Percentiles rank a stretch among this genome's conserved stretches.
These are phyloP conservation scores for Pseudogymnoascus verrucosus DNA, from an alignment of 2,329 filamentous ascomycete genomes.

Conservation along the genomic window DNA sequence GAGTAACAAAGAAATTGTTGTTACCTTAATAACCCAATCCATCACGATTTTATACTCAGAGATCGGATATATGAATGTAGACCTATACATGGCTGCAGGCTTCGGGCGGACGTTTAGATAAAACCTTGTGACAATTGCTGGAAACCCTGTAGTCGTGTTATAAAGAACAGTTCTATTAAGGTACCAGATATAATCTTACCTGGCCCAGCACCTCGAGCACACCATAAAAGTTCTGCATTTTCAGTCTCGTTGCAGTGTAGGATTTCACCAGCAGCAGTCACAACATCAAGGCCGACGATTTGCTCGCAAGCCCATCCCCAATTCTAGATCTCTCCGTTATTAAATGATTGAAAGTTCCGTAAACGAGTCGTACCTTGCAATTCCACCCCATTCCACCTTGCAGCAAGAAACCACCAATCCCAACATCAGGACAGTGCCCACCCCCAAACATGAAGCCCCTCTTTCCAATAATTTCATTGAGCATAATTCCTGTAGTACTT, in stretches of 20 bases:
- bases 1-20: constrained; percentile 4
- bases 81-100: constrained; percentile 12
- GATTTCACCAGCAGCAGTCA: constrained; percentile 16
- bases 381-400: constrained; percentile 54
- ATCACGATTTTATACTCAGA: constrained; percentile 37
- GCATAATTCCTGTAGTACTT: constrained; percentile 37
- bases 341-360: neutral
- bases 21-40: constrained; percentile 39
- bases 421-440: constrained; percentile 50
- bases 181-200: constrained; percentile 11
- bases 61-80: constrained; percentile 39
- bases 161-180: constrained; percentile 3
- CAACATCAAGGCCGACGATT: constrained; percentile 22
- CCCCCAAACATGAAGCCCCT: constrained; percentile 42
- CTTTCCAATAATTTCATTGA: constrained; percentile 33
- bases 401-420: constrained; percentile 46
- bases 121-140: constrained; percentile 44
- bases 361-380: constrained; percentile 34
- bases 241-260: constrained; percentile 35
- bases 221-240: constrained; percentile 43
- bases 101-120: constrained; percentile 24
- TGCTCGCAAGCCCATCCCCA: constrained; percentile 46
- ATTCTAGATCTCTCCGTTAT: constrained; percentile 28
- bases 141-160: constrained; percentile 35
- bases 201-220: constrained; percentile 19